A percentile compares a stretch with the other conserved stretches of the same genome.
phyloP scores from a whole-genome alignment of 2,329 filamentous ascomycete genomes.

The Emericellopsis atlantica region DNA sequence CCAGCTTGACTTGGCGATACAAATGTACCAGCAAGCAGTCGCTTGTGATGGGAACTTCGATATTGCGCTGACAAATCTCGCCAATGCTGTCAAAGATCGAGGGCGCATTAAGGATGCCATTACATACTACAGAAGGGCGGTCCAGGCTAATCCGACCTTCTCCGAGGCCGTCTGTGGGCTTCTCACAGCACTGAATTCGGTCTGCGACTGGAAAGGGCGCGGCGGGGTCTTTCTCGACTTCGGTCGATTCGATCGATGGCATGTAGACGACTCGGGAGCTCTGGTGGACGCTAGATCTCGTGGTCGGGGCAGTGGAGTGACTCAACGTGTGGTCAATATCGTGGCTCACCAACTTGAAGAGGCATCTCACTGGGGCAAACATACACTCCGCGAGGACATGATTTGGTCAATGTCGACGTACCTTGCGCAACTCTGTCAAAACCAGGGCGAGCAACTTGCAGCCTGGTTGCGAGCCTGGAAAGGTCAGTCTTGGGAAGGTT shows the following conservation, averaged over 20 bases:
- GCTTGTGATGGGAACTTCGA: constrained; percentile 89
- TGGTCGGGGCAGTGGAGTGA: constrained; percentile 61
- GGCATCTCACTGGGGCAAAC: constrained; percentile 74
- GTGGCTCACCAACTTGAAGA: constrained; percentile 80
- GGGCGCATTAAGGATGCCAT: constrained; percentile 89
- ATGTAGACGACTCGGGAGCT: constrained; percentile 77
- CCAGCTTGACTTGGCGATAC: constrained; percentile 79
- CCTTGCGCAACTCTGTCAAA: constrained; percentile 25
- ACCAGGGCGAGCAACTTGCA: constrained; percentile 21
- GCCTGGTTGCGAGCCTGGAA: constrained; percentile 46
- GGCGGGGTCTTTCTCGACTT: constrained; percentile 69
- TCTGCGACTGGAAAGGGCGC: constrained; percentile 86
- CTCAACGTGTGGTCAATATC: constrained; percentile 81
- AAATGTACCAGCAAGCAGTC: constrained; percentile 95
- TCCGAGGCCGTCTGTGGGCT: constrained; percentile 94
- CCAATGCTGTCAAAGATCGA: constrained; percentile 95
- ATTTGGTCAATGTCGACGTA: constrained; percentile 26
- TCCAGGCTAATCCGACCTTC: constrained; percentile 86
- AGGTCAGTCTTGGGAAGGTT: constrained; percentile 75
- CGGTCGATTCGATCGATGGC: constrained; percentile 77
- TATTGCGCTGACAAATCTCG: constrained; percentile 90
- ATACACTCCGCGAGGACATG: constrained; percentile 45
- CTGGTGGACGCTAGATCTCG: constrained; percentile 58
- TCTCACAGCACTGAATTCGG: constrained; percentile 88
- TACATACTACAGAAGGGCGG: constrained; percentile 78